A percentile compares a stretch with the other conserved stretches of the same genome.
Evolutionary conservation across 2,329 filamentous ascomycete species (phyloP).

Genomic region (Colletotrichum shisoi): DNA sequence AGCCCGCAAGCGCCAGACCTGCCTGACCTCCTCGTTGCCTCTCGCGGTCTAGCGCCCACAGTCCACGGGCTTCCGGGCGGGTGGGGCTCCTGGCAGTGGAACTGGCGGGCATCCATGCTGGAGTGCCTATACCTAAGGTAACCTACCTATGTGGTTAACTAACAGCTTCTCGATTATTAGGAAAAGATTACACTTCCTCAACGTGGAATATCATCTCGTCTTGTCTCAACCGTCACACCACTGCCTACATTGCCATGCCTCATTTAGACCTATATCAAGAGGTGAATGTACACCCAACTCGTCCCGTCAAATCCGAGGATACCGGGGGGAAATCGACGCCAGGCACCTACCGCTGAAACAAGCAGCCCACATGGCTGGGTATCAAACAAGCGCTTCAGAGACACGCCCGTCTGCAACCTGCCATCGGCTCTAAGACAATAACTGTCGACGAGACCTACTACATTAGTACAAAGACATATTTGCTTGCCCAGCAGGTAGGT

Average conservation of each 20-base stretch:
- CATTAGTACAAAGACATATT: no score
- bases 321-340: not conserved
- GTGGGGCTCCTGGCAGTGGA: not conserved
- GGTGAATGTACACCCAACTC: not conserved
- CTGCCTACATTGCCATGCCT: no score
- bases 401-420: not conserved
- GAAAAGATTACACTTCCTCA: no score
- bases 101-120: not conserved
- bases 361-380: not conserved
- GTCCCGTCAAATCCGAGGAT: not conserved
- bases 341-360: constrained; percentile 5
- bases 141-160: no score
- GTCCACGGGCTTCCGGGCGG: not conserved
- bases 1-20: not conserved
- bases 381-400: not conserved
- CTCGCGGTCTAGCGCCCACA: not conserved
- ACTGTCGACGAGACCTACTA: not conserved
- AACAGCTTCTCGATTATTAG: no score
- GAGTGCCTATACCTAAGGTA: no score
- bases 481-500: not conserved
- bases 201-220: no score
- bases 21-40: not conserved
- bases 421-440: not conserved
- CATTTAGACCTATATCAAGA: not conserved
- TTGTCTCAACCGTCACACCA: no score